Conservation (phyloP, 495 filamentous ascomycete species). For the Neurospora sp. region DNA sequence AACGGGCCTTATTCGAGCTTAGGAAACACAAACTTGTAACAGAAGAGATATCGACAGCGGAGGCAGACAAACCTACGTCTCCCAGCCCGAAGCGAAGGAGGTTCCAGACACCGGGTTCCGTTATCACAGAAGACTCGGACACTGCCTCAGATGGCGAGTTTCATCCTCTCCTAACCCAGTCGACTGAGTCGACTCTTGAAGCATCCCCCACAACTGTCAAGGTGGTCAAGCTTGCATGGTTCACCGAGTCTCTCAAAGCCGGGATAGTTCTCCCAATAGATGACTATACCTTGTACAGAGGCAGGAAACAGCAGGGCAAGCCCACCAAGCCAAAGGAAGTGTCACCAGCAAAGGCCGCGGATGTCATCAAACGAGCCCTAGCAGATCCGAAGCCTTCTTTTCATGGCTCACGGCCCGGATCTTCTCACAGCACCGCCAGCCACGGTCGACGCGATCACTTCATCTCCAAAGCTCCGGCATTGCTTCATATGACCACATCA, state of each 20-base stretch:
- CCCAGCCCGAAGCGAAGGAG: slow-evolving; percentile 30
- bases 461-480: slow-evolving; percentile 7
- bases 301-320: slow-evolving; percentile 23
- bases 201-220: slow-evolving; percentile 34
- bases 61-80: neutral
- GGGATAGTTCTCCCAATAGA: slow-evolving; percentile 46
- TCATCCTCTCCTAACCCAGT: neutral
- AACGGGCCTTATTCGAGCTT: slow-evolving; percentile 69
- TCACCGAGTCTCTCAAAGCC: slow-evolving; percentile 49
- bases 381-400: slow-evolving; percentile 15
- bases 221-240: slow-evolving; percentile 71
- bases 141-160: slow-evolving; percentile 26
- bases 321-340: slow-evolving; percentile 8
- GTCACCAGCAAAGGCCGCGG: slow-evolving; percentile 10
- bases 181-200: neutral
- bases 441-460: slow-evolving; percentile 3
- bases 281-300: slow-evolving; percentile 59
- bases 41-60: slow-evolving; percentile 42
- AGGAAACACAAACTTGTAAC: slow-evolving; percentile 48
- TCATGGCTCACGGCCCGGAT: slow-evolving; percentile 5
- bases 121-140: slow-evolving; percentile 24
- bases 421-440: slow-evolving; percentile 5
- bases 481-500: slow-evolving; percentile 55
- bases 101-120: slow-evolving; percentile 3
- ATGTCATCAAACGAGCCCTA: slow-evolving; percentile 24